Evolutionary conservation across 805 yeast species (phyloP).

Genomic region (Ogataea neopini): DNA sequence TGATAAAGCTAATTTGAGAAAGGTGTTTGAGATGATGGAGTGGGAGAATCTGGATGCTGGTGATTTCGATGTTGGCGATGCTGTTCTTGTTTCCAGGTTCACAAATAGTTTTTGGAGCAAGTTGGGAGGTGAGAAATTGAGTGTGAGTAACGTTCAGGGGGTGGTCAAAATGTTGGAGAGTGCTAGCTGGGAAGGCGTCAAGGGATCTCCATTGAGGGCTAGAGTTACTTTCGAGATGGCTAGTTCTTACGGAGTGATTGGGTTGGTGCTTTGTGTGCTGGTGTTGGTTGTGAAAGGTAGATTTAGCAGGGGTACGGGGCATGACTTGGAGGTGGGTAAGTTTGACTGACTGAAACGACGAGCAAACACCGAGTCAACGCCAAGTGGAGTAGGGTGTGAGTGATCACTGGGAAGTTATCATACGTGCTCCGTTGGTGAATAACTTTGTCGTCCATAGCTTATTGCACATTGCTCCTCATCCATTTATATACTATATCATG

Average conservation of each 20-base stretch:
- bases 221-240: slow-evolving; percentile 8
- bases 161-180: slow-evolving; percentile 14
- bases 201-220: slow-evolving; percentile 14
- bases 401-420: no score
- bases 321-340: slow-evolving; percentile 4
- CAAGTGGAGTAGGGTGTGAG: no score
- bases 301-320: neutral
- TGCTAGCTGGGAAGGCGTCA: slow-evolving; percentile 11
- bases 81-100: slow-evolving; percentile 49
- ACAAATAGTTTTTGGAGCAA: slow-evolving; percentile 27
- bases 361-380: no score
- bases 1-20: slow-evolving; percentile 42
- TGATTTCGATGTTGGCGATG: slow-evolving; percentile 52
- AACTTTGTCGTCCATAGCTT: no score
- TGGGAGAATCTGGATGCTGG: slow-evolving; percentile 41
- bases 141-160: slow-evolving; percentile 9
- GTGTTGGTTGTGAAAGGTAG: slow-evolving; percentile 3
- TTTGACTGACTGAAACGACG: no score
- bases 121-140: slow-evolving; percentile 12
- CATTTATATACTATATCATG: no score
- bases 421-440: no score
- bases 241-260: slow-evolving; percentile 11
- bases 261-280: slow-evolving; percentile 7
- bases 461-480: no score
- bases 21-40: slow-evolving; percentile 22